A percentile compares a stretch with the other conserved stretches of the same genome.
Evolutionary conservation across 2,329 filamentous ascomycete genomes (phyloP).

Genomic region (Monilinia fructigena): DNA sequence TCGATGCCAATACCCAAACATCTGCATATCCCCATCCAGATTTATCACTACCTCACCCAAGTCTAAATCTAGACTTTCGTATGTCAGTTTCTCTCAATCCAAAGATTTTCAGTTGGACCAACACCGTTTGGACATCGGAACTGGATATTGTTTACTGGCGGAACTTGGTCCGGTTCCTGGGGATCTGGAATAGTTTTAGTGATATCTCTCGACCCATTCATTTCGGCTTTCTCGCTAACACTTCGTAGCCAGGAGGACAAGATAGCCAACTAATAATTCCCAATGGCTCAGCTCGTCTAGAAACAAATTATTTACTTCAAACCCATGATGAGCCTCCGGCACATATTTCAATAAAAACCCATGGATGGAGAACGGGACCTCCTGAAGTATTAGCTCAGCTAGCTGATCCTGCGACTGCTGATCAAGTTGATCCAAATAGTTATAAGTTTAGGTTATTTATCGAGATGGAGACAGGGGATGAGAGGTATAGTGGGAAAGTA

Average conservation of each 20-base stretch:
- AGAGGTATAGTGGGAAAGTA: slow-evolving; percentile 49
- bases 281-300: slow-evolving; percentile 41
- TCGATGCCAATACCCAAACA: not conserved
- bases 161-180: slow-evolving; percentile 50
- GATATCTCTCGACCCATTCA: not conserved
- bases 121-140: slow-evolving; percentile 47
- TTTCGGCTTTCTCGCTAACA: not conserved
- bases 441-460: slow-evolving; percentile 52
- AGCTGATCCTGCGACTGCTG: slow-evolving; percentile 33
- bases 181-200: slow-evolving; percentile 49
- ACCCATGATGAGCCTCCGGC: slow-evolving; percentile 50
- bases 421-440: slow-evolving; percentile 36
- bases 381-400: slow-evolving; percentile 41
- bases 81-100: slow-evolving; percentile 49
- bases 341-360: slow-evolving; percentile 47
- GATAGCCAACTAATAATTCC: slow-evolving; percentile 41
- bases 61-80: slow-evolving; percentile 51
- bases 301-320: slow-evolving; percentile 51
- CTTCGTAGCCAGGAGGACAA: slow-evolving; percentile 41
- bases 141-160: slow-evolving; percentile 50
- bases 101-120: slow-evolving; percentile 45
- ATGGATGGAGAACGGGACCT: slow-evolving; percentile 50
- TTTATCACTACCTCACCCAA: slow-evolving; percentile 44
- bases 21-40: slow-evolving; percentile 23
- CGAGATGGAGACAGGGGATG: slow-evolving; percentile 51